Base-by-base conservation (phyloP, 352 stramenopile species). In the Pythium monospermum region DNA sequence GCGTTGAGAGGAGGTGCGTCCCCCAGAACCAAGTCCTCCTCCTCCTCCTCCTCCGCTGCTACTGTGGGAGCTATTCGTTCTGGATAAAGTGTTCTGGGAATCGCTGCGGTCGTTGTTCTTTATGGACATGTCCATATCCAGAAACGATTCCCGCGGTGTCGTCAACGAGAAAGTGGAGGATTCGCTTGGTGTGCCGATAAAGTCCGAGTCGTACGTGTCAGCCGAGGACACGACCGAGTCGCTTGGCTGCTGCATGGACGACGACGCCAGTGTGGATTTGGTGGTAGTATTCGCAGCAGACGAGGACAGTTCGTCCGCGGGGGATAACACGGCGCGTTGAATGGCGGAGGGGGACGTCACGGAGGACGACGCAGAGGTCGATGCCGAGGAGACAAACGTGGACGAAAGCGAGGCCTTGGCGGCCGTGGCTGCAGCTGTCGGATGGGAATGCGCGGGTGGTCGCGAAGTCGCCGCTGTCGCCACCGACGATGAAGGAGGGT, bases 361-460 rank as follows among this genome's bases (percentile, higher is more conserved):
- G n/a, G 74, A 83, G 27, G 72, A 83, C 31, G 77, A 81, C 12
- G 82, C 57, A 12, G 65, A 53, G 36, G 66, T 43, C 19, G 56
- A 57, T 0, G 49, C 39, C 8, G 49, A 56, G n/a, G 57, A 59
- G 18, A 65, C 45, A 32, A 59, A 60, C 21, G 57, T 65, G 15
- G 44, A 32, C 6, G 41, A 32, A n/a, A 64, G 43, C 35, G 41
- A 3, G 11, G 30, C 12, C 7, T 21, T 46, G 23, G 23, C 25
- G 41, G 25, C 15, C 23, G 28, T 23, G 46, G 33, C 10, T 6
- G 42, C 23, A 26, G 37, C 5, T 18, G 42, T 12, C 18, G 16
- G 21, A 22, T 27, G 22, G 18, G 53, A 35, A 26, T 59, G 49
- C 25, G 52, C 35, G n/a, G 36, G 53, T 4, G 43, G 52, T 16